Evolutionary conservation across 129 eudicot genomes (phyloP).

Genomic region (Scalesia atractyloides): DNA sequence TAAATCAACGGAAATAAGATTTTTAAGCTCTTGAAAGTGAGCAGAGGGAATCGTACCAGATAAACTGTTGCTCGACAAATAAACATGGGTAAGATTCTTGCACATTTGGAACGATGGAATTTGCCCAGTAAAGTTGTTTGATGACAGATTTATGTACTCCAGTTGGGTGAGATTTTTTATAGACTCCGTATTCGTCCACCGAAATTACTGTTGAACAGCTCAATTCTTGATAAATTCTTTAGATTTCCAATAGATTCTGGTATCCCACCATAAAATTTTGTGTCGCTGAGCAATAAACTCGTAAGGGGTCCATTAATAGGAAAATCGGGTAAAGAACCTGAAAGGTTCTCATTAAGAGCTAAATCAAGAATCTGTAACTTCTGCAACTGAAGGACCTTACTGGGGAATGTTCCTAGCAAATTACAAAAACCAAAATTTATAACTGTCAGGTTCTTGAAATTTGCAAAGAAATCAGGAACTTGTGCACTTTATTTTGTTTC

Average conservation of each 20-base stretch:
- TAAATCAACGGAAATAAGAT: conserved; percentile 40
- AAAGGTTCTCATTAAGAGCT: conserved; percentile 26
- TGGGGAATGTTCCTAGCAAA: conserved; percentile 50
- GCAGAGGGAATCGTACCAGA: conserved; percentile 38
- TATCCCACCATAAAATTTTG: conserved; percentile 45
- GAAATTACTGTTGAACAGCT: conserved; percentile 41
- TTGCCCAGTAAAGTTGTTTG: conserved; percentile 45
- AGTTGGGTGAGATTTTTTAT: conserved; percentile 44
- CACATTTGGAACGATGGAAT: conserved; percentile 41
- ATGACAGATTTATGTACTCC: conserved; percentile 41
- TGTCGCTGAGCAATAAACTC: conserved; percentile 39
- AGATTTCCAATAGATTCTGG: conserved; percentile 55
- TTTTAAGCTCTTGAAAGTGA: conserved; percentile 44
- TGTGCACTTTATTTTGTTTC: conserved; percentile 37
- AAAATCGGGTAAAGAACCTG: conserved; percentile 42
- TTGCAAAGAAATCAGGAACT: conserved; percentile 52
- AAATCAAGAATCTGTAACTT: conserved; percentile 46
- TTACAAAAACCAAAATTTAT: conserved; percentile 41
- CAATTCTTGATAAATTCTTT: conserved; percentile 36
- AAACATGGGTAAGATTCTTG: conserved; percentile 43
- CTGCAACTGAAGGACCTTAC: conserved; percentile 42
- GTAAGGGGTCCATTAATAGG: conserved; percentile 33
- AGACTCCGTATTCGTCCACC: conserved; percentile 42
- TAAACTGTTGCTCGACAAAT: conserved; percentile 52
- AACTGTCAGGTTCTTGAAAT: conserved; percentile 42